Conservation (phyloP, 805 yeast genomes). For the Wickerhamia fluorescens region DNA sequence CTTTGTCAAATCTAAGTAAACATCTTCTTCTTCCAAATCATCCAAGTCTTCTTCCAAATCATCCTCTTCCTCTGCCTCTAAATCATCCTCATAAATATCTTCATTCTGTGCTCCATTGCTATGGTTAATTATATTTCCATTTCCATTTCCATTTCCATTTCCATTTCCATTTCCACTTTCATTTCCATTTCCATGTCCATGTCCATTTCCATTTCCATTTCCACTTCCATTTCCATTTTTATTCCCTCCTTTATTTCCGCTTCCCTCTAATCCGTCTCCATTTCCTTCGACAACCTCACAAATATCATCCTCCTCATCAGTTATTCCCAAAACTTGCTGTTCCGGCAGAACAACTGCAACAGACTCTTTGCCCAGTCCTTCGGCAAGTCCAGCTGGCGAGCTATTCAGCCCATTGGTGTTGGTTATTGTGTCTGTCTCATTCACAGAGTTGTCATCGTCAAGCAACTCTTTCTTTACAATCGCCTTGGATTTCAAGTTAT, state of each 20-base stretch:
- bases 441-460: conserved; percentile 32
- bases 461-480: conserved; percentile 18
- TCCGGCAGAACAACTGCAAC: background rate
- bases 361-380: background rate
- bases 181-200: too few species aligned
- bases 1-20: conserved; percentile 49
- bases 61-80: conserved; percentile 3
- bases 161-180: too few species aligned
- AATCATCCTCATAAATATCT: conserved; percentile 1
- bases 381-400: conserved; percentile 9
- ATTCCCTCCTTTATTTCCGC: conserved; percentile 2
- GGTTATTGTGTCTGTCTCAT: conserved; percentile 37
- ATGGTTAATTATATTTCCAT: too few species aligned
- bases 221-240: too few species aligned
- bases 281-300: conserved; percentile 1
- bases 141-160: too few species aligned
- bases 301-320: conserved; percentile 1
- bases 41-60: conserved; percentile 32
- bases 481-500: conserved; percentile 3
- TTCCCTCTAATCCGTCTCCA: conserved; percentile 6
- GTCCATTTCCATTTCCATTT: too few species aligned
- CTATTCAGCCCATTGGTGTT: conserved; percentile 25
- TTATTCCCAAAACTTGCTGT: too few species aligned
- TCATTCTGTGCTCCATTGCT: conserved; percentile 1
- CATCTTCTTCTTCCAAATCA: conserved; percentile 13